phyloP scores from a whole-genome alignment of 2,329 filamentous ascomycete species.

The Escovopsis sp. region DNA sequence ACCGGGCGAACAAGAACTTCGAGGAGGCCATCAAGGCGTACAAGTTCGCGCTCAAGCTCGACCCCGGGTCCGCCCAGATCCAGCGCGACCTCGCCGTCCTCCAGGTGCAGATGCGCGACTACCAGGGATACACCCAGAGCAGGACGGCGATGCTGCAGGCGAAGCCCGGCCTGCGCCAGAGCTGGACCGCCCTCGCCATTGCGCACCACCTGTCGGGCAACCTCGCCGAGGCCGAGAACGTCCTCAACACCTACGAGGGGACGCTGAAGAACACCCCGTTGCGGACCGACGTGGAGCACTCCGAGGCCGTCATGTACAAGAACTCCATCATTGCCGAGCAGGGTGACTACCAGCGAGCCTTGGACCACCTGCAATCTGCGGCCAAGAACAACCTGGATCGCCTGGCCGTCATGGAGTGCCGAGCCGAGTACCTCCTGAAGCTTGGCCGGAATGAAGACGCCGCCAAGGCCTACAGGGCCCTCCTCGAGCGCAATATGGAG shows the following conservation, averaged over 20 bases:
- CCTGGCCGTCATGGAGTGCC: slow-evolving; percentile 70
- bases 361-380: slow-evolving; percentile 71
- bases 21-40: slow-evolving; percentile 99
- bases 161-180: slow-evolving; percentile 68
- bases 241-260: slow-evolving; percentile 83
- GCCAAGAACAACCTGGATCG: slow-evolving; percentile 71
- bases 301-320: slow-evolving; percentile 89
- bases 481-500: slow-evolving; percentile 80
- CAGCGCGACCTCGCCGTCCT: slow-evolving; percentile 85
- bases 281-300: slow-evolving; percentile 75
- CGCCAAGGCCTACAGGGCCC: slow-evolving; percentile 60
- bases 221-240: slow-evolving; percentile 72
- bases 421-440: slow-evolving; percentile 69
- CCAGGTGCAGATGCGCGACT: slow-evolving; percentile 94
- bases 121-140: slow-evolving; percentile 82
- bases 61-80: slow-evolving; percentile 90
- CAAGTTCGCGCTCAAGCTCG: slow-evolving; percentile 82
- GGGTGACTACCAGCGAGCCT: slow-evolving; percentile 66
- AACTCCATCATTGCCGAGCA: slow-evolving; percentile 86
- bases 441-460: slow-evolving; percentile 69
- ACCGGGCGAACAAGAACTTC: slow-evolving; percentile 90
- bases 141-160: slow-evolving; percentile 76
- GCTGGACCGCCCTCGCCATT: slow-evolving; percentile 94
- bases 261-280: slow-evolving; percentile 71
- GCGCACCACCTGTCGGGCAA: slow-evolving; percentile 86